Conservation (phyloP, 2,329 filamentous ascomycete species). For the Ophiostoma sp. region DNA sequence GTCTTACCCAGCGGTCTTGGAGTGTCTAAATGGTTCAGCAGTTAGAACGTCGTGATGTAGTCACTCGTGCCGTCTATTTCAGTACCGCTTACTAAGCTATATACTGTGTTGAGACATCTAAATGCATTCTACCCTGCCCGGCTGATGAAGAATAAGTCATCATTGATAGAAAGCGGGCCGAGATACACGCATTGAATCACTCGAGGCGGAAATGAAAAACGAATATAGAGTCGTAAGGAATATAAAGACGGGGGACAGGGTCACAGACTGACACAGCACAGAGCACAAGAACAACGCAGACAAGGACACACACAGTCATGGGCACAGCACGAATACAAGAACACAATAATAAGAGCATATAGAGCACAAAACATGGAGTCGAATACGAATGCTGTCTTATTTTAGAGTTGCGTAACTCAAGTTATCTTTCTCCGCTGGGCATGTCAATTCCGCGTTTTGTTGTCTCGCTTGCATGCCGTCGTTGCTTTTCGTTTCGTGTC, state of each 20-base stretch:
- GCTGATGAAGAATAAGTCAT: not conserved
- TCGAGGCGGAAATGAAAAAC: not conserved
- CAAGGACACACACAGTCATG: not conserved
- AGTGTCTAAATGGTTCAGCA: too few species aligned
- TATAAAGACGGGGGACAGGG: not conserved
- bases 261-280: not conserved
- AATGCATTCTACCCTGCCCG: not conserved
- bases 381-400: not conserved
- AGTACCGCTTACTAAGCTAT: not conserved
- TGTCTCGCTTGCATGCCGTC: not conserved
- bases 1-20: too few species aligned
- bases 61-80: not conserved
- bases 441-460: not conserved
- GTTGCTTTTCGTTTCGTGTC: not conserved
- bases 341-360: not conserved
- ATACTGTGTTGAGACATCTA: not conserved
- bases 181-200: not conserved
- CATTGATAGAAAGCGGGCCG: not conserved
- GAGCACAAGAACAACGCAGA: not conserved
- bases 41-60: not conserved
- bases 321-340: not conserved
- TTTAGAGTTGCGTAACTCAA: constrained; percentile 11
- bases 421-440: not conserved
- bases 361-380: not conserved
- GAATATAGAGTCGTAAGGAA: not conserved